A percentile compares a stretch with the other conserved stretches of the same genome.
These are phyloP conservation scores for Saururus chinensis DNA, from an alignment of 164 flowering plant genomes.

Conservation along the genomic window DNA sequence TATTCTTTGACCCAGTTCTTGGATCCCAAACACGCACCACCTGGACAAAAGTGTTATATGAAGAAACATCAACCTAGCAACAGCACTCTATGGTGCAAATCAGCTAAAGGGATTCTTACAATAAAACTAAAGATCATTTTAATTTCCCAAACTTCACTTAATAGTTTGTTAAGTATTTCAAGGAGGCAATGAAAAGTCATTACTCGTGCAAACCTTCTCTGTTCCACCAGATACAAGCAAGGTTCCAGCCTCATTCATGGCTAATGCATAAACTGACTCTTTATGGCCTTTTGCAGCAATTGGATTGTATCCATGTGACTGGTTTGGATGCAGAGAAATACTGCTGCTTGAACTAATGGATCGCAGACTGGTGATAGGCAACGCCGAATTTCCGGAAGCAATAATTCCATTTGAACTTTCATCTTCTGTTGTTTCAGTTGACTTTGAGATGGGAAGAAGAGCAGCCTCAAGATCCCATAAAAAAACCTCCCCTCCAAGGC, in stretches of 20 bases:
- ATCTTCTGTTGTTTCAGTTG: conserved; percentile 54
- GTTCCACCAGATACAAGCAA: conserved; percentile 98
- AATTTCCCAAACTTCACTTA: too few species aligned
- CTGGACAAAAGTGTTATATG: conserved; percentile 16
- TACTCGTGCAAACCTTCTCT: conserved; percentile 58
- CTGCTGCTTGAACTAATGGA: conserved; percentile 67
- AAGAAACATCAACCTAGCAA: neutral
- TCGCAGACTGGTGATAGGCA: conserved; percentile 55
- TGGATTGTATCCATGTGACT: conserved; percentile 66
- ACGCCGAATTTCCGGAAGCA: conserved; percentile 38
- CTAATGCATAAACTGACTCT: conserved; percentile 95
- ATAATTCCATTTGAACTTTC: conserved; percentile 57
- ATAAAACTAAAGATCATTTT: too few species aligned
- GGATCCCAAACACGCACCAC: conserved; percentile 99
- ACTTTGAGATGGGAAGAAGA: conserved; percentile 49
- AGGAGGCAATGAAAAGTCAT: conserved; percentile 6
- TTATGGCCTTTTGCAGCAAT: conserved; percentile 91
- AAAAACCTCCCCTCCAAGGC: conserved; percentile 98
- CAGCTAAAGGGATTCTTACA: neutral
- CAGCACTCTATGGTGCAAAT: neutral
- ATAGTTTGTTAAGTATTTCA: neutral
- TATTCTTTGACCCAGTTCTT: conserved; percentile 82
- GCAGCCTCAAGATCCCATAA: conserved; percentile 98
- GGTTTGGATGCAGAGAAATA: conserved; percentile 59
- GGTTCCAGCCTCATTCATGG: conserved; percentile 86